Percentiles rank a stretch among this genome's conserved stretches.
phyloP scores from a whole-genome alignment of 1,139 yeast species.

The Blastobotrys petasosporus region DNA sequence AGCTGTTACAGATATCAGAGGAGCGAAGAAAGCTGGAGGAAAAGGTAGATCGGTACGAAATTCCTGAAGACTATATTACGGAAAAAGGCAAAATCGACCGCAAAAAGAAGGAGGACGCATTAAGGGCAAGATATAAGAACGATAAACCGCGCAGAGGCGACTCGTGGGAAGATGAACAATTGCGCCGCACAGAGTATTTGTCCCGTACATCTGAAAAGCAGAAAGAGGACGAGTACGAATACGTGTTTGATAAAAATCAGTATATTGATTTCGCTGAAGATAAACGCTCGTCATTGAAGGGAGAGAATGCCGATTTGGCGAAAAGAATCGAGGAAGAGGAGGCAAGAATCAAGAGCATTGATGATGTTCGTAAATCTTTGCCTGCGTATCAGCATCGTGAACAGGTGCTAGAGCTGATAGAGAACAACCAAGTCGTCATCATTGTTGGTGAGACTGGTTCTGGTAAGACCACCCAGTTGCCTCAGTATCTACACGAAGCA shows the following conservation, averaged over 20 bases:
- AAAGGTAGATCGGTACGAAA: constrained; percentile 37
- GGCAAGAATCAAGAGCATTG: constrained; percentile 38
- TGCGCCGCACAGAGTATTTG: constrained; percentile 40
- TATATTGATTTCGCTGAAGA: constrained; percentile 58
- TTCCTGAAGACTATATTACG: constrained; percentile 53
- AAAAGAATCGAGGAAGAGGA: constrained; percentile 40
- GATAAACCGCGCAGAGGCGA: constrained; percentile 30
- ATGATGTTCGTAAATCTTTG: constrained; percentile 52
- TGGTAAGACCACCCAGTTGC: constrained; percentile 93
- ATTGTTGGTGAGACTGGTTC: constrained; percentile 98
- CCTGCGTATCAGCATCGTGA: constrained; percentile 71
- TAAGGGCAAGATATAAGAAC: constrained; percentile 33
- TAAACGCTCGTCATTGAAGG: constrained; percentile 24
- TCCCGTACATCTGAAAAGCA: constrained; percentile 6
- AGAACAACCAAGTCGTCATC: constrained; percentile 65
- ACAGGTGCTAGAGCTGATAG: constrained; percentile 57
- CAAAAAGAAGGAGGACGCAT: constrained; percentile 44
- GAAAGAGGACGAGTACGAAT: constrained; percentile 54
- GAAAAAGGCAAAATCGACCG: constrained; percentile 49
- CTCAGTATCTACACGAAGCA: constrained; percentile 79
- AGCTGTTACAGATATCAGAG: constrained; percentile 39
- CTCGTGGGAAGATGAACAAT: constrained; percentile 64
- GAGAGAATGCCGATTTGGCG: constrained; percentile 30
- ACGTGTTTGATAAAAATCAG: constrained; percentile 76
- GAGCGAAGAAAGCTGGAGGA: constrained; percentile 39